Evolutionary conservation across 2,329 filamentous ascomycete genomes (phyloP), one percentile per base, ranked within the genome.

Genomic region (Fonsecaea monophora): DNA sequence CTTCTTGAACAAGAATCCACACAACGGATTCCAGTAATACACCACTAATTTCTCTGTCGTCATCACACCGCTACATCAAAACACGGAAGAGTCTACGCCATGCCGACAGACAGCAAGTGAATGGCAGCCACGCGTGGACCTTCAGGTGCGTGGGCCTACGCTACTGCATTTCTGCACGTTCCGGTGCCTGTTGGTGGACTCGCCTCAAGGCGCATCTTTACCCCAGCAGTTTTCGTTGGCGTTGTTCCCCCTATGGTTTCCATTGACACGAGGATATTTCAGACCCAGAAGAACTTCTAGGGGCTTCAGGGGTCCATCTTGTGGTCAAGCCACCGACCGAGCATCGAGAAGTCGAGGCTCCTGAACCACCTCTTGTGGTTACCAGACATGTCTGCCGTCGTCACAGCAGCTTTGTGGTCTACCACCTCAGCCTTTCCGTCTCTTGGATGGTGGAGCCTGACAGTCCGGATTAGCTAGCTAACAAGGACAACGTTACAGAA

Each of bases 161-260:
- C 30, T 32, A 32, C 30, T 32, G 37, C 60, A 37, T 53, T 62
- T 56, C 60, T 62, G 60, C 60, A 55, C 25, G 12, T 50, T 50
- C 21, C 45, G 18, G 8, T 10, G 45, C 18, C 18, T 30, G 30
- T 21, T 5, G 18, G 9, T 50, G 45, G 18, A 50, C 10, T 50
- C 9, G 12, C 45, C 25, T 4, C 4, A 8, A 25, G 18, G 42
- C 42, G 18, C 18, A 21, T 48, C 21, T 48, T 9, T 3, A 12
- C 42, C 18, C 15, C 45, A 48, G 9, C 25, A 7, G n/a, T 13
- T 25, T 25, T 13, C 12, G 25, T 12, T 9, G 13, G 45, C 18
- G 21, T 1, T 50, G 21, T 10, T 13, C 13, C 8, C 45, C 25
- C 45, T 21, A 30, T 13, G 18, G 45, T 13, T 4, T 18, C 9